Base-by-base conservation (phyloP, 306 rosid genomes). In the Pyrus communis region DNA sequence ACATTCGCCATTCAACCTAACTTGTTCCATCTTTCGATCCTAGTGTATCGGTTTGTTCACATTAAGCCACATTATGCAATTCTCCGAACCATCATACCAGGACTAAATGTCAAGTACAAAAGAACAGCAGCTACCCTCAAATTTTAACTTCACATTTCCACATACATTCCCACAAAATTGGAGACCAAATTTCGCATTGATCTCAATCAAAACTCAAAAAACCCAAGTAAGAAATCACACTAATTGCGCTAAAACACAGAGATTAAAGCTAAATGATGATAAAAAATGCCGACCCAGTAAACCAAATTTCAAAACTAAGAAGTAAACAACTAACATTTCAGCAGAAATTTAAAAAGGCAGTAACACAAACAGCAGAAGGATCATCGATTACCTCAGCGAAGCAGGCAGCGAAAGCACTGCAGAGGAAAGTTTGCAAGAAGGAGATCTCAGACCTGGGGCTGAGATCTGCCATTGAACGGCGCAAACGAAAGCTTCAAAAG, bases 321-420 rank as follows among this genome's bases (percentile, higher is more conserved):
- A 63, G 35, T 70, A 4, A 19, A 2, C 6, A 68, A 40, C 22
- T 1, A 35, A 76, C 60, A 25, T 27, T 23, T 33, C 63, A 49
- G 59, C 59, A 11, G 51, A 40, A 80, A 49, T 49, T 49, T 49
- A 5, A 8, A 49, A 0, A 40, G 43, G 55, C 55, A 49, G 0
- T 0, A 33, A 79, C 70, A 25, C 72, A 58, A 59, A 25, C 62
- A 57, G 58, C 13, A 19, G 49, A 49, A 78, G 35, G 19, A 60
- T 27, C 46, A 65, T 4, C 7, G 7, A 65, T 42, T 80, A 92
- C 99, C 99, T 96, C 99, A 2, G 99, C 99, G 51, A 96, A 84
- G 43, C 93, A 95, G 69, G 99, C 93, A 66, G 99, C 99, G 72
- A 95, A 87, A 64, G 99, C 99, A 80, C 99, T 89, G 75, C 99